Evolutionary conservation across 169 alveolate genomes (phyloP).

Genomic region (Cryptosporidium tyzzeri): DNA sequence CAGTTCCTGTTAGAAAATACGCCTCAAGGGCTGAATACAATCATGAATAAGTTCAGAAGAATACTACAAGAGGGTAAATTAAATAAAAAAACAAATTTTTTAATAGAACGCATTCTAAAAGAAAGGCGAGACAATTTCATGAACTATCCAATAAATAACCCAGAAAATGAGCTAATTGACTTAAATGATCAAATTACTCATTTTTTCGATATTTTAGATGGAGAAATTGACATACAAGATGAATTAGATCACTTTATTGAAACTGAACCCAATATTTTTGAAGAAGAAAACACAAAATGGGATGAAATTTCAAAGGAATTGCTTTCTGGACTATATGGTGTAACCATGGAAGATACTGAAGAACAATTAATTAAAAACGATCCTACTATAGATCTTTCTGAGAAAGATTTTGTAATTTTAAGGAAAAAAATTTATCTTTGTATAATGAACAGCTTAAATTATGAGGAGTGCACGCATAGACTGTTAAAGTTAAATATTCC

Average conservation of each 20-base stretch:
- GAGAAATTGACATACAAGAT: conserved; percentile 93
- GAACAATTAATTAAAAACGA: conserved; percentile 73
- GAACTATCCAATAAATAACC: conserved; percentile 84
- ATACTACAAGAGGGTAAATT: conserved; percentile 96
- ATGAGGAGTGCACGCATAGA: conserved; percentile 98
- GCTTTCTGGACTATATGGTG: conserved; percentile 87
- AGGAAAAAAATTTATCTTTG: conserved; percentile 95
- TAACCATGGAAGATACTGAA: conserved; percentile 81
- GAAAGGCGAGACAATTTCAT: conserved; percentile 91
- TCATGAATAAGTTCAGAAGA: conserved; percentile 95
- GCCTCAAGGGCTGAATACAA: conserved; percentile 93
- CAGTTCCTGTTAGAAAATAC: conserved; percentile 92
- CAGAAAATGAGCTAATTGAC: conserved; percentile 96
- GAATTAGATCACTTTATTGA: conserved; percentile 91
- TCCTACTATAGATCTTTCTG: conserved; percentile 90
- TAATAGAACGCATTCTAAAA: conserved; percentile 95
- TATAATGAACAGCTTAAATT: conserved; percentile 96
- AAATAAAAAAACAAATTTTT: conserved; percentile 95
- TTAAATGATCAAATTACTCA: conserved; percentile 97
- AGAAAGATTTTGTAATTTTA: conserved; percentile 93
- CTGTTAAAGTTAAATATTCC: conserved; percentile 94
- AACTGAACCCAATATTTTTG: conserved; percentile 91
- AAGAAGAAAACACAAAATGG: conserved; percentile 93
- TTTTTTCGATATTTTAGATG: conserved; percentile 93
- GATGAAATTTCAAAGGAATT: conserved; percentile 90